Base-by-base conservation (phyloP, 768 basidiomycete genomes). In the Brasilioporus rufonigricans region DNA sequence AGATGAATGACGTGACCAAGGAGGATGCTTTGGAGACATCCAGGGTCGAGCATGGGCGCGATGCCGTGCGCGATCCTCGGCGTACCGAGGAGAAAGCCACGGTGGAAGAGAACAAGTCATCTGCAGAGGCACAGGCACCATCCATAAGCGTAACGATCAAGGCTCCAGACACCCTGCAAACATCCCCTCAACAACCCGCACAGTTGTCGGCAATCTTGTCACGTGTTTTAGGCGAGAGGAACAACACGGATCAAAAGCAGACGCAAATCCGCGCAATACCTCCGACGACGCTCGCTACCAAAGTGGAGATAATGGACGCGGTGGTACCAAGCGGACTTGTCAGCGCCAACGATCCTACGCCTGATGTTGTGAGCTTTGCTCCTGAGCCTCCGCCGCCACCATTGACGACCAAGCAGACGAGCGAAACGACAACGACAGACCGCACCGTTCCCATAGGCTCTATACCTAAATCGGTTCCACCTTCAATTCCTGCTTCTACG, bases 371-470 rank as follows among this genome's bases (percentile, higher is more conserved):
- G 62, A 63, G 58, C 63, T 56, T 59, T 41, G 68, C 68, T 44
- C 63, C 70, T 64, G 65, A 69, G 10, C 70, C 69, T 43, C 68
- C 64, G 50, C 70, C 67, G 5, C 67, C 67, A 38, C 67, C 68
- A 67, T 71, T 68, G 59, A 60, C 52, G 46, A 61, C 38, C 54
- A 60, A 58, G 48, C 61, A 61, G 60, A 44, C 55, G 10, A 65
- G 49, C 40, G 64, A 65, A 45, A 50, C 9, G 31, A 49, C 41
- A n/a, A 29, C 45, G 29, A 46, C 43, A 16, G 59, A 63, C 29
- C 33, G 6, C 8, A 12, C 44, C 9, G 40, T 26, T 11, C 24
- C 43, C 0, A 19, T 51, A 21, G 43, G 41, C 19, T 40, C 51
- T 52, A 14, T 31, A 33, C 36, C 55, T 12, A 21, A 35, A 44